Conservation (phyloP, 2,329 filamentous ascomycete species). For the Cercospora sp. region DNA sequence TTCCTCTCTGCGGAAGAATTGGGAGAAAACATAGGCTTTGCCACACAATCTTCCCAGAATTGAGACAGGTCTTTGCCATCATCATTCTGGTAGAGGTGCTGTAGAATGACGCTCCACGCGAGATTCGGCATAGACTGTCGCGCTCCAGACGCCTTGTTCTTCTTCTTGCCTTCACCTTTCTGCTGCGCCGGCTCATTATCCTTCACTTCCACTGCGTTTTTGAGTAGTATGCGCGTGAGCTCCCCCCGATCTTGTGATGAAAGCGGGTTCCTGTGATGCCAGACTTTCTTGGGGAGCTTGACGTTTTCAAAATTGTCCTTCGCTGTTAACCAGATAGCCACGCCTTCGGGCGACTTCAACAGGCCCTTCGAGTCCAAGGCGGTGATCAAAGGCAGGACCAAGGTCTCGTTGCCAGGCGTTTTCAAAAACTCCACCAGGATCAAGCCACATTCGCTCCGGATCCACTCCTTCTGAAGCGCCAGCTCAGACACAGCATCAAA, state of each 20-base stretch:
- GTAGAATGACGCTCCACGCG: slow-evolving; percentile 80
- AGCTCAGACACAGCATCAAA: slow-evolving; percentile 72
- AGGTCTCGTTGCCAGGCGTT: slow-evolving; percentile 21
- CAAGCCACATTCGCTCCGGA: slow-evolving; percentile 83
- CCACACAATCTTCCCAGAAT: slow-evolving; percentile 85
- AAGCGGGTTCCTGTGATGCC: slow-evolving; percentile 72
- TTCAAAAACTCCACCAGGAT: slow-evolving; percentile 70
- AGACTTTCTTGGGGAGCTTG: slow-evolving; percentile 67
- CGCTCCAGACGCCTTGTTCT: slow-evolving; percentile 61
- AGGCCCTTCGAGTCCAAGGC: slow-evolving; percentile 54
- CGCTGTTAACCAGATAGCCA: slow-evolving; percentile 81
- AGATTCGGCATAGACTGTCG: slow-evolving; percentile 75
- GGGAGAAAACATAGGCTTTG: slow-evolving; percentile 81
- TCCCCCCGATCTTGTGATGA: slow-evolving; percentile 65
- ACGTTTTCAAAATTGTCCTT: slow-evolving; percentile 64
- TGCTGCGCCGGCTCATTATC: slow-evolving; percentile 37
- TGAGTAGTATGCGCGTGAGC: slow-evolving; percentile 76
- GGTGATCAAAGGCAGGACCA: slow-evolving; percentile 30
- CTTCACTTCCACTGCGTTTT: slow-evolving; percentile 59
- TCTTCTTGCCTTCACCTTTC: slow-evolving; percentile 38
- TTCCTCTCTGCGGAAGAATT: slow-evolving; percentile 85
- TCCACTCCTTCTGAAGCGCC: slow-evolving; percentile 80
- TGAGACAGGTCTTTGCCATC: slow-evolving; percentile 58
- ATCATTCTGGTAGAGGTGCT: slow-evolving; percentile 42
- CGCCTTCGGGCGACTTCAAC: slow-evolving; percentile 79